Evolutionary conservation across 257 asterid genomes (phyloP).

Genomic region (Primulina tabacum): DNA sequence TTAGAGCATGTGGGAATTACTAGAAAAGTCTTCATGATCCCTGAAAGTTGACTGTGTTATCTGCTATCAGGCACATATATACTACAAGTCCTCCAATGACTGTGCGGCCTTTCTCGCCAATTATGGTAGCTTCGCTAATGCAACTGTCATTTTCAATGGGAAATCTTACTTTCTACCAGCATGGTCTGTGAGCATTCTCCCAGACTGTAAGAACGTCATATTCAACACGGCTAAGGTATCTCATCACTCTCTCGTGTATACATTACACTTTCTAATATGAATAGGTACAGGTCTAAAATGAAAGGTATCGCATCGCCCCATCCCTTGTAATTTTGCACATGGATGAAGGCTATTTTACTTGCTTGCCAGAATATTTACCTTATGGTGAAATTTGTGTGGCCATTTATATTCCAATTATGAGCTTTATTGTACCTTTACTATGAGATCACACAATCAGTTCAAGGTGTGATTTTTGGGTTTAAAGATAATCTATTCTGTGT

Average conservation of each 20-base stretch:
- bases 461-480: not conserved
- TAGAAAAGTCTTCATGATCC: constrained; percentile 5
- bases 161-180: constrained; percentile 68
- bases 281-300: too few species aligned
- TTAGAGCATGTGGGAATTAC: not conserved
- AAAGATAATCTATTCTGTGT: not conserved
- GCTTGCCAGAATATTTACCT: too few species aligned
- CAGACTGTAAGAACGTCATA: constrained; percentile 63
- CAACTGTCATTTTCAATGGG: constrained; percentile 60
- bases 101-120: constrained; percentile 88
- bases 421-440: not conserved
- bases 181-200: constrained; percentile 93
- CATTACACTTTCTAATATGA: too few species aligned
- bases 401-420: not conserved
- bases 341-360: not conserved
- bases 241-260: not conserved
- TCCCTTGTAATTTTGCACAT: constrained; percentile 2
- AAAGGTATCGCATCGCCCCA: too few species aligned
- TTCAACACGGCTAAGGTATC: constrained; percentile 79
- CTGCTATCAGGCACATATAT: constrained; percentile 64
- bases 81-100: constrained; percentile 51
- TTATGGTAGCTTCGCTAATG: constrained; percentile 53
- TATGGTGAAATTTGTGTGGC: too few species aligned
- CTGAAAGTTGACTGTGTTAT: constrained; percentile 12
- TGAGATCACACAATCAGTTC: not conserved